Evolutionary conservation across 2,329 filamentous ascomycete genomes (phyloP), one percentile per base, ranked within the genome.

Genomic region (Zasmidium angulare): DNA sequence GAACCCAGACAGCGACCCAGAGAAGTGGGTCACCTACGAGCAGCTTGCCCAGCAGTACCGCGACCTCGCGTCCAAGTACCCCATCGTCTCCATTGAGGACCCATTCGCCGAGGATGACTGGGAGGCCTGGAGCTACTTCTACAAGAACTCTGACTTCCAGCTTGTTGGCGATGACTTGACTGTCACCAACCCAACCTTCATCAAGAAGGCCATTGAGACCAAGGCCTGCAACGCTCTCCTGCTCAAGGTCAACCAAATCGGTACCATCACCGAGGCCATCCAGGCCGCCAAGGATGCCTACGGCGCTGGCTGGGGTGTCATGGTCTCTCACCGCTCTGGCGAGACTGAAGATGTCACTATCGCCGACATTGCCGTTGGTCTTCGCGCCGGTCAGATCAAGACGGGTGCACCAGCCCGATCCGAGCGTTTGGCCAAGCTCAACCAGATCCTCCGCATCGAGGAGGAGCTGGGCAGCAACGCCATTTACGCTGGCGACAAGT

Each of bases 91-190:
- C 80, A 98, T 99, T 72, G 95, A 99, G 84, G 95, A 99, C 79
- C 95, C 95, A 77, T 99, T 99, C 82, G 93, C 91, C 67, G 95
- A 99, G 87, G 95, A 98, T 75, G 95, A 99, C 85, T 99, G 95
- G 95, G 93, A 98, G 87, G 95, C 95, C 64, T 99, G 95, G 95
- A 96, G 91, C 87, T 96, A 98, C 89, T 99, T 98, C 89, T 96
- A 89, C 89, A 97, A 97, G 90, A 95, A 91, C 73, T 92, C 91
- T 76, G 88, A 97, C 81, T 93, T 96, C 85, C 95, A 99, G 86
- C 92, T 99, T 76, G 95, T 99, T 69, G 95, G 89, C 83, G 95
- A 99, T 77, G 95, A 99, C 77, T 81, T 99, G 86, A 98, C 95
- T 69, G 95, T 99, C 80, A 99, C 95, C 81, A 99, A 99, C 88